Evolutionary conservation across 352 stramenopile species (phyloP), one percentile per base, ranked within the genome.

Genomic region (Pythium biforme): DNA sequence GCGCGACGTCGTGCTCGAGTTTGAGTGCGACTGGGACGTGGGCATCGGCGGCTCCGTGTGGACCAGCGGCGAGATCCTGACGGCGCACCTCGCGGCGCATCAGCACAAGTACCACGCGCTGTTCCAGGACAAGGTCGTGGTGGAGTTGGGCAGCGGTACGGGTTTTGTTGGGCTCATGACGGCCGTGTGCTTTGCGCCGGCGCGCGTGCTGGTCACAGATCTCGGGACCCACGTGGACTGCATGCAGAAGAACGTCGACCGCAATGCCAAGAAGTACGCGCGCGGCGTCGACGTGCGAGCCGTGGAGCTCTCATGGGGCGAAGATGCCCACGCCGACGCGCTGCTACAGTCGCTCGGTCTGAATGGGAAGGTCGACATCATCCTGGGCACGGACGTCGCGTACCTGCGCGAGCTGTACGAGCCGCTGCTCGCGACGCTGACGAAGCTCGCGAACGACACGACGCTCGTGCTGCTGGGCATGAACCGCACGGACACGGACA

Each of bases 11-110:
- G 70, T 76, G 50, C 64, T 93, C 37, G 62, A 80, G 66, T 90
- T 94, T 46, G 70, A 81, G 58, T 94, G 85, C 69, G 75, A 92
- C 62, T 94, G 85, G 85, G 70, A 83, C 52, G 72, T 90, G 27
- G 85, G 85, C 54, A 94, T 94, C 64, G 85, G 85, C 59, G 85
- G 85, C 50, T 92, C 81, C 12, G 70, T 94, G 27, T 94, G 85
- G 85, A 94, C 85, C 3, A 94, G 85, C 57, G 85, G 83, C 6
- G 73, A 89, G 71, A 73, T 94, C 25, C 72, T 94, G 20, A 77
- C 75, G 17, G 73, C 75, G 4, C 75, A 92, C 49, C 60, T 94
- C 23, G 72, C 84, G 66, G 51, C 74, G 20, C 75, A 92, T 48
- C 75, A 76, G 14, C 54, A 65, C 10, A 49, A 63, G 23, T 90